A percentile compares a stretch with the other conserved stretches of the same genome.
Conservation (phyloP, 352 stramenopile species). For the Phytophthora ohioensis region DNA sequence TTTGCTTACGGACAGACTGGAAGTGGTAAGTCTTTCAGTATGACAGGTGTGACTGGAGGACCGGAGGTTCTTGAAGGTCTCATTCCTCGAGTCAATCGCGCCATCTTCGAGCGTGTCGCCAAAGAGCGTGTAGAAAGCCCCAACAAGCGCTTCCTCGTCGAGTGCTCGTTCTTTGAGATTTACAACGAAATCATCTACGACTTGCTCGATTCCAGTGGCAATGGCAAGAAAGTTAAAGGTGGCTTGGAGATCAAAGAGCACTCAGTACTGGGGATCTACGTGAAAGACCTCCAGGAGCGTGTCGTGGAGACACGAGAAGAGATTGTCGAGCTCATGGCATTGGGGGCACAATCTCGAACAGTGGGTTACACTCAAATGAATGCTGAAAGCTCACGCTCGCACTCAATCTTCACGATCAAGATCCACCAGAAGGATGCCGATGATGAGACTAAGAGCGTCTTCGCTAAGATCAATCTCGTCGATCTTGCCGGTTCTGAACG, state of each 20-base stretch:
- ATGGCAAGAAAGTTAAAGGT: slow-evolving; percentile 88
- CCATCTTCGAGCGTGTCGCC: slow-evolving; percentile 90
- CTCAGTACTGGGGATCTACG: slow-evolving; percentile 94
- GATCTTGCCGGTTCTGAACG: slow-evolving; percentile 94
- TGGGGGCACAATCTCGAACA: slow-evolving; percentile 71
- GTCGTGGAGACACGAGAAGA: slow-evolving; percentile 90
- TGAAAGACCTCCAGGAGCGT: slow-evolving; percentile 91
- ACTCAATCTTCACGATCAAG: slow-evolving; percentile 97
- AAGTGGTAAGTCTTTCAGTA: slow-evolving; percentile 91
- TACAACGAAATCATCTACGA: slow-evolving; percentile 98
- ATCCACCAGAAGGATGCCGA: slow-evolving; percentile 93
- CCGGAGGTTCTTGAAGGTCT: slow-evolving; percentile 80
- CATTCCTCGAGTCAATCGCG: slow-evolving; percentile 92
- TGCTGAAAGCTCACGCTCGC: slow-evolving; percentile 91
- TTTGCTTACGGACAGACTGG: slow-evolving; percentile 91
- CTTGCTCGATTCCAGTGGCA: slow-evolving; percentile 90
- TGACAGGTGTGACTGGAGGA: slow-evolving; percentile 75
- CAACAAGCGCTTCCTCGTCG: slow-evolving; percentile 90
- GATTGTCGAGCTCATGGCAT: slow-evolving; percentile 82
- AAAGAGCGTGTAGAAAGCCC: slow-evolving; percentile 67
- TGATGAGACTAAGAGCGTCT: slow-evolving; percentile 88
- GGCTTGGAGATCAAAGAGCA: slow-evolving; percentile 95
- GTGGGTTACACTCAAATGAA: slow-evolving; percentile 95
- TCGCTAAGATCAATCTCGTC: slow-evolving; percentile 96
- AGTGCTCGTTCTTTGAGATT: slow-evolving; percentile 96